Evolutionary conservation across 2,329 filamentous ascomycete genomes (phyloP).

Genomic region (Aureobasidium sp.): DNA sequence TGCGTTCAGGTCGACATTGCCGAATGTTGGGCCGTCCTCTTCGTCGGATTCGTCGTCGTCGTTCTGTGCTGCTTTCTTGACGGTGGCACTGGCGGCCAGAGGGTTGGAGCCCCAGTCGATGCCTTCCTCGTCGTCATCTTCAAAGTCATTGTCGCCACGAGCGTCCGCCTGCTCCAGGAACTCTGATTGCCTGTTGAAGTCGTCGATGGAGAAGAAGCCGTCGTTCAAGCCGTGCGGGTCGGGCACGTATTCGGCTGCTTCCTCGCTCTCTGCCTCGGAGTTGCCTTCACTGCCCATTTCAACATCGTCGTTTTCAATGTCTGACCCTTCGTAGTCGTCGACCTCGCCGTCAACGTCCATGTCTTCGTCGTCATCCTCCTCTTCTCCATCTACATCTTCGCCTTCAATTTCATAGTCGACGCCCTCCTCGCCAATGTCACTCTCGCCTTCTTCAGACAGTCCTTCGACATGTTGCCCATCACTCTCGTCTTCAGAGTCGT

Average conservation of each 20-base stretch:
- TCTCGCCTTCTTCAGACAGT: conserved; percentile 34
- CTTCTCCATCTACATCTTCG: conserved; percentile 30
- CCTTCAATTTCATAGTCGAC: conserved; percentile 26
- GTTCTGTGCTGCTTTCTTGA: conserved; percentile 27
- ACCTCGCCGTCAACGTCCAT: conserved; percentile 26
- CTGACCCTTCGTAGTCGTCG: conserved; percentile 37
- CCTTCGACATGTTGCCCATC: conserved; percentile 30
- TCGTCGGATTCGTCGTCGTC: conserved; percentile 43
- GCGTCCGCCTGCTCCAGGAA: conserved; percentile 81
- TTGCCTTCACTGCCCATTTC: conserved; percentile 27
- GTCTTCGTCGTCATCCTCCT: conserved; percentile 31
- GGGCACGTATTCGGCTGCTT: conserved; percentile 53
- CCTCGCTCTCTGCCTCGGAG: conserved; percentile 44
- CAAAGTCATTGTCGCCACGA: conserved; percentile 60
- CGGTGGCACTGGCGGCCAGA: conserved; percentile 38
- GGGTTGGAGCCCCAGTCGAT: conserved; percentile 84
- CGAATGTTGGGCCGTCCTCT: conserved; percentile 73
- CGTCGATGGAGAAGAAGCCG: conserved; percentile 94
- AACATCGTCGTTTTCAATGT: conserved; percentile 31
- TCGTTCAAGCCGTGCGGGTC: conserved; percentile 88
- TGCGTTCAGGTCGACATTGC: conserved; percentile 66
- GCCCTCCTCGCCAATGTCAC: conserved; percentile 31
- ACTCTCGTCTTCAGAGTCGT: conserved; percentile 24
- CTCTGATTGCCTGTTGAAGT: conserved; percentile 92
- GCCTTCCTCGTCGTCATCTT: conserved; percentile 63